A percentile compares a stretch with the other conserved stretches of the same genome.
Conservation (phyloP, 2,329 filamentous ascomycete species). For the Alternaria arborescens region DNA sequence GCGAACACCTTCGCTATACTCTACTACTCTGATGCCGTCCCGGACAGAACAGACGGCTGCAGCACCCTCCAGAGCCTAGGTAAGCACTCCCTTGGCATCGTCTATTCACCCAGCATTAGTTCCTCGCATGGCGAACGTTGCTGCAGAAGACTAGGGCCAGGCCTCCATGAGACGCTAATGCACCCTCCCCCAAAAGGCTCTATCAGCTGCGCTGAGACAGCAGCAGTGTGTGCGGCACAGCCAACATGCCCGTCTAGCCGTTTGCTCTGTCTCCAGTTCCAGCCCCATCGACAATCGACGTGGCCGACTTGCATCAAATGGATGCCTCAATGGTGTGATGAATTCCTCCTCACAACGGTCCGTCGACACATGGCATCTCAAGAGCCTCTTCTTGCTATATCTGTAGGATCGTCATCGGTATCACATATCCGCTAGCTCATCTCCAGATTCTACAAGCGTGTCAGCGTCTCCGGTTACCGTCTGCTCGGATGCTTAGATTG, state of each 20-base stretch:
- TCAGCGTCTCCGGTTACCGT: constrained; percentile 21
- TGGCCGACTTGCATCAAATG: constrained; percentile 40
- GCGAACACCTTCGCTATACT: not conserved
- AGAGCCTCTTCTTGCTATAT: constrained; percentile 11
- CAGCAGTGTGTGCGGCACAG: constrained; percentile 27
- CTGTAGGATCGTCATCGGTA: constrained; percentile 8
- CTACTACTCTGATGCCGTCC: not conserved
- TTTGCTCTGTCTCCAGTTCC: constrained; percentile 20
- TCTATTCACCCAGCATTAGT: constrained; percentile 17
- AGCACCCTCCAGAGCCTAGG: not conserved
- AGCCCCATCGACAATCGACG: constrained; percentile 30
- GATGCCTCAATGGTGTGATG: not conserved
- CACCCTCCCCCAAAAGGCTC: constrained; percentile 26
- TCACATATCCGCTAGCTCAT: constrained; percentile 18
- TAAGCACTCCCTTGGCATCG: constrained; percentile 2
- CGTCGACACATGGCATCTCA: constrained; percentile 14
- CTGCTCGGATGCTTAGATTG: constrained; percentile 20
- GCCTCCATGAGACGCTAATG: constrained; percentile 32
- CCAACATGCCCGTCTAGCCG: constrained; percentile 28
- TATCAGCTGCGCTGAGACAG: constrained; percentile 28
- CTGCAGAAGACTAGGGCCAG: constrained; percentile 22
- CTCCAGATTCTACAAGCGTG: constrained; percentile 16
- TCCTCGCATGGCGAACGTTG: constrained; percentile 18
- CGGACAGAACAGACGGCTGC: not conserved
- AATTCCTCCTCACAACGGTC: constrained; percentile 8